These are phyloP conservation scores for Exutisphaerella laricina DNA, from an alignment of 2,329 filamentous ascomycete species.

Conservation along the genomic window DNA sequence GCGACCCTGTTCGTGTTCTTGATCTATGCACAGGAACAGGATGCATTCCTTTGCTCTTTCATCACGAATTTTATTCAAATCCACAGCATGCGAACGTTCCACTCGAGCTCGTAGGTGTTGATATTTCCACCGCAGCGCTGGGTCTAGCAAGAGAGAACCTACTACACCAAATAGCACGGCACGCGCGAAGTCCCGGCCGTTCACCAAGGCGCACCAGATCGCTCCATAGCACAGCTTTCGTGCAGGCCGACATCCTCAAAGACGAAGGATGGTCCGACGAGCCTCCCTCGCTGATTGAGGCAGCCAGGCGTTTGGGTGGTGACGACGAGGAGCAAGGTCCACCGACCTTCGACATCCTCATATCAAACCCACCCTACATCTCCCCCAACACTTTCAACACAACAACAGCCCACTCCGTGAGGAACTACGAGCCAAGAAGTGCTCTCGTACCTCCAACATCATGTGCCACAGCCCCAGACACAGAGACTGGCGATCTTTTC, in stretches of 20 bases:
- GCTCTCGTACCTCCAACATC: slow-evolving; percentile 63
- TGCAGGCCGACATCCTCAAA: slow-evolving; percentile 33
- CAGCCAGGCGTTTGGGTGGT: slow-evolving; percentile 10
- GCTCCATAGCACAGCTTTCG: slow-evolving; percentile 28
- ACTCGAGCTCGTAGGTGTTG: slow-evolving; percentile 61
- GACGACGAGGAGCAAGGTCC: neutral
- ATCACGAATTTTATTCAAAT: slow-evolving; percentile 50
- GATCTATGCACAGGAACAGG: slow-evolving; percentile 90
- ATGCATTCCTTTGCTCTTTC: slow-evolving; percentile 76
- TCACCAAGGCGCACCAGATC: slow-evolving; percentile 6
- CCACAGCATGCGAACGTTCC: slow-evolving; percentile 10
- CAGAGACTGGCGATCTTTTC: slow-evolving; percentile 51
- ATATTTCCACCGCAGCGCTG: slow-evolving; percentile 64
- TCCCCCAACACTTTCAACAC: slow-evolving; percentile 58
- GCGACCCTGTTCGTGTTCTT: slow-evolving; percentile 54
- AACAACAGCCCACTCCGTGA: slow-evolving; percentile 66
- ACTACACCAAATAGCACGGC: slow-evolving; percentile 18
- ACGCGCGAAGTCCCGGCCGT: slow-evolving; percentile 39
- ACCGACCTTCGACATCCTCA: slow-evolving; percentile 53
- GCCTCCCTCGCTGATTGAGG: slow-evolving; percentile 11
- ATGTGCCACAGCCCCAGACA: slow-evolving; percentile 12
- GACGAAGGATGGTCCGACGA: slow-evolving; percentile 1
- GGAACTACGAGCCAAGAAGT: slow-evolving; percentile 71
- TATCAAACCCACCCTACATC: slow-evolving; percentile 90
- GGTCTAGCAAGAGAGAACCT: slow-evolving; percentile 60